These are phyloP conservation scores for Coniochaeta sp. DNA, from an alignment of 2,329 filamentous ascomycete species.

Conservation along the genomic window DNA sequence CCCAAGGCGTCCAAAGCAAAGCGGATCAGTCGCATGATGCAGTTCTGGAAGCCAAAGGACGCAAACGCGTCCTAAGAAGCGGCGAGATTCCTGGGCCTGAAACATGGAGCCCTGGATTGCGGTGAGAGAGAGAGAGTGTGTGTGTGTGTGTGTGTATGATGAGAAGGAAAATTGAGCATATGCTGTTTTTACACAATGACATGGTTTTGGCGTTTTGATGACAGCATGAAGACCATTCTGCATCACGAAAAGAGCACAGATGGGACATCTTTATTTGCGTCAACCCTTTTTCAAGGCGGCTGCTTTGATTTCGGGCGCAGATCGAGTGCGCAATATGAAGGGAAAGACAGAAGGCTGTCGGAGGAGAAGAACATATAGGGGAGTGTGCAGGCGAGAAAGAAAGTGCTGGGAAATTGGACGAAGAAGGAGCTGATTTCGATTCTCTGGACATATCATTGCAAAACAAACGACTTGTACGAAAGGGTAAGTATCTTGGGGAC, in stretches of 20 bases:
- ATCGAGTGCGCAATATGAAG: not conserved
- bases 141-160: slow-evolving; percentile 2
- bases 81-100: not conserved
- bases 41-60: slow-evolving; percentile 66
- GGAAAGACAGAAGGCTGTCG: not conserved
- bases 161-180: not conserved
- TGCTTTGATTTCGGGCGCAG: not conserved
- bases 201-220: slow-evolving; percentile 18
- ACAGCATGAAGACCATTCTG: slow-evolving; percentile 17
- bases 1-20: slow-evolving; percentile 57
- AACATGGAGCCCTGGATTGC: not conserved
- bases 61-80: not conserved
- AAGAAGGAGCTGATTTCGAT: slow-evolving; percentile 4
- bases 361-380: not conserved
- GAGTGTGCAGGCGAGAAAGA: not conserved
- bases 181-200: slow-evolving; percentile 9
- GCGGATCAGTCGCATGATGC: slow-evolving; percentile 66
- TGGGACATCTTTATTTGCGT: slow-evolving; percentile 1
- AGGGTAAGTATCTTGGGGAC: not conserved
- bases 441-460: slow-evolving; percentile 11
- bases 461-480: not conserved
- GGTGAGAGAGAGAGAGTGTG: too few species aligned
- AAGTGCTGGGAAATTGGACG: not conserved
- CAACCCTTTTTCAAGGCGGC: not conserved
- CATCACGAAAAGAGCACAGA: slow-evolving; percentile 12